Conservation (phyloP, 78 protist genomes). For the Pigoraptor vietnamica region DNA sequence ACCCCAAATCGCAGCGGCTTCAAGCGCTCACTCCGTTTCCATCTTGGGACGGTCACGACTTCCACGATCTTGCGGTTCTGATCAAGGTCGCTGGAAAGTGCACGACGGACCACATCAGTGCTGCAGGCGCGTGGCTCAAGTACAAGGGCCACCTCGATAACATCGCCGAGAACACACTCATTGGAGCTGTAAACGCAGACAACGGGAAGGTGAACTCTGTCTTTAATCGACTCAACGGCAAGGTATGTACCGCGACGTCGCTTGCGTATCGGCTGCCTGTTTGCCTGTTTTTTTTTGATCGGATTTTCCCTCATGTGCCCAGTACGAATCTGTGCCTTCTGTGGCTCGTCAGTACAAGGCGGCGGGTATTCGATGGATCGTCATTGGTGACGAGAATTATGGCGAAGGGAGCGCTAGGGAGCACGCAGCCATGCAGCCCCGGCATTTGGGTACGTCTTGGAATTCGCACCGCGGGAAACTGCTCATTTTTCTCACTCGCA, state of each 20-base stretch:
- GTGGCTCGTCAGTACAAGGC: slow-evolving; percentile 73
- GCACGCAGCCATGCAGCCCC: slow-evolving; percentile 92
- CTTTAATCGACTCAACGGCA: slow-evolving; percentile 68
- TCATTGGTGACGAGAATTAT: slow-evolving; percentile 86
- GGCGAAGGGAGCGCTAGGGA: slow-evolving; percentile 92
- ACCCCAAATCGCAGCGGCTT: slow-evolving; percentile 58
- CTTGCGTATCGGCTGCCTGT: neutral
- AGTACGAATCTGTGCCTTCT: slow-evolving; percentile 64
- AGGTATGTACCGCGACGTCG: neutral
- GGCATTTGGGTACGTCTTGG: slow-evolving; percentile 62
- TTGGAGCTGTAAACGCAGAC: slow-evolving; percentile 77
- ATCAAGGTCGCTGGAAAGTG: slow-evolving; percentile 81
- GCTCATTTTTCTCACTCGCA: too few species aligned
- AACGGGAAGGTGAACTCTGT: slow-evolving; percentile 77
- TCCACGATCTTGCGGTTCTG: slow-evolving; percentile 46
- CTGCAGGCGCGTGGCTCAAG: slow-evolving; percentile 93
- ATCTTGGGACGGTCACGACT: slow-evolving; percentile 72
- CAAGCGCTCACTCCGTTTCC: slow-evolving; percentile 76
- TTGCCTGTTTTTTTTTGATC: too few species aligned
- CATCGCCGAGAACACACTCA: slow-evolving; percentile 84
- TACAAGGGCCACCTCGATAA: slow-evolving; percentile 91
- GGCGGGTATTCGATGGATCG: slow-evolving; percentile 70
- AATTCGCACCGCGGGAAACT: too few species aligned
- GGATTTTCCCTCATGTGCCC: too few species aligned
- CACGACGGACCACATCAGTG: slow-evolving; percentile 90